These are phyloP conservation scores for Eimeria brunetti DNA, from an alignment of 169 alveolate species.

Conservation along the genomic window DNA sequence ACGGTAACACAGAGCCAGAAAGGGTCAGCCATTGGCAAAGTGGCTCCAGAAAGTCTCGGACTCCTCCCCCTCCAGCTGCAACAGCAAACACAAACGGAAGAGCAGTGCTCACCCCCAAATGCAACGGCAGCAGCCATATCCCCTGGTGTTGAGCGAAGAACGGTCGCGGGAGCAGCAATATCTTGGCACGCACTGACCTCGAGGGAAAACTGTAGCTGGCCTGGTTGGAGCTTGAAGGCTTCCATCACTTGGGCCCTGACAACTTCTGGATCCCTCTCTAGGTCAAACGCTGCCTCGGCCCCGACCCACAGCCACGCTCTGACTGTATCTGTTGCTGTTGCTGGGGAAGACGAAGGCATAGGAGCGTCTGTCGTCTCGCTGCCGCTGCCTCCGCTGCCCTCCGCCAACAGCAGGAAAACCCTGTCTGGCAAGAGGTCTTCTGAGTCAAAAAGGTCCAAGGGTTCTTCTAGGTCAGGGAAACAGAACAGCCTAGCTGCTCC, in stretches of 20 bases:
- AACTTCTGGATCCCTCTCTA: conserved; percentile 9
- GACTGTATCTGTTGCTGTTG: background rate
- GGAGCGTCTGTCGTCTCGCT: background rate
- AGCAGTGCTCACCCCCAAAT: background rate
- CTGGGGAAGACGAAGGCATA: background rate
- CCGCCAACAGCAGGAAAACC: conserved; percentile 35
- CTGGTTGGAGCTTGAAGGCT: conserved; percentile 36
- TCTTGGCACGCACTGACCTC: conserved; percentile 34
- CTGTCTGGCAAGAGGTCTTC: conserved; percentile 42
- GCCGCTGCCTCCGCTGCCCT: background rate
- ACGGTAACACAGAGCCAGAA: background rate
- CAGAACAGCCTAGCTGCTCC: conserved; percentile 49
- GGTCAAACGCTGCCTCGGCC: conserved; percentile 20
- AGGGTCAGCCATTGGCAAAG: conserved; percentile 53
- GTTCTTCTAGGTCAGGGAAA: conserved; percentile 37
- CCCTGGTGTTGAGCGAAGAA: background rate
- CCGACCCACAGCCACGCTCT: conserved; percentile 69
- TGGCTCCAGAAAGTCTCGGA: conserved; percentile 66
- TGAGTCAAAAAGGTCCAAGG: conserved; percentile 40
- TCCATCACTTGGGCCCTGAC: background rate
- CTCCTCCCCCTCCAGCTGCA: conserved; percentile 71
- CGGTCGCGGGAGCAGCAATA: background rate
- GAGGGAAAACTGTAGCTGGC: conserved; percentile 33
- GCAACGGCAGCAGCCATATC: conserved; percentile 9
- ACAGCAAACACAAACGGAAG: background rate